Percentiles rank a stretch among this genome's conserved stretches.
Conservation (phyloP, 768 basidiomycete species). For the Sutorius australiensis region DNA sequence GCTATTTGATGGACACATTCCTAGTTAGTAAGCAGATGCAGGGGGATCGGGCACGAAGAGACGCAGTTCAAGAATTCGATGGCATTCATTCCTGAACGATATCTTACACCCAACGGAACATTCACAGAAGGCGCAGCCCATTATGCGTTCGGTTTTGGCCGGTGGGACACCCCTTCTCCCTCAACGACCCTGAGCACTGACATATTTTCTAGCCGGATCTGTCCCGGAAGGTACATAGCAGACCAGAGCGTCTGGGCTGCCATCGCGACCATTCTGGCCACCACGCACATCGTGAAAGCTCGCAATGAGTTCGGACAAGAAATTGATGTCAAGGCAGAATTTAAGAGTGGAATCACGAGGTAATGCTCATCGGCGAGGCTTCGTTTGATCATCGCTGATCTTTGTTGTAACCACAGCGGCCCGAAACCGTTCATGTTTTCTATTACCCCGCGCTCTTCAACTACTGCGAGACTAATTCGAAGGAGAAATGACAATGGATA, state of each 20-base stretch:
- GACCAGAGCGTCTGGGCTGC: constrained; percentile 32
- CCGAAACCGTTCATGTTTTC: constrained; percentile 26
- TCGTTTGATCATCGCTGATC: neutral
- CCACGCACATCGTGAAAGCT: constrained; percentile 25
- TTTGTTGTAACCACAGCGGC: constrained; percentile 4
- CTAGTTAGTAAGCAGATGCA: constrained; percentile 13
- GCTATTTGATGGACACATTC: neutral
- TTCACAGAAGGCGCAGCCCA: constrained; percentile 2
- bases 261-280: constrained; percentile 30
- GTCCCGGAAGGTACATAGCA: constrained; percentile 35
- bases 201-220: constrained; percentile 21
- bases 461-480: constrained; percentile 15
- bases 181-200: neutral
- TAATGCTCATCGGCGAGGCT: neutral
- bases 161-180: constrained; percentile 9
- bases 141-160: constrained; percentile 26
- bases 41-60: constrained; percentile 50
- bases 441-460: constrained; percentile 15
- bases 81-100: constrained; percentile 53
- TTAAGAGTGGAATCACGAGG: constrained; percentile 23
- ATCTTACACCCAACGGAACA: constrained; percentile 31
- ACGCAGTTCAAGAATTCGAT: constrained; percentile 49
- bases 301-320: constrained; percentile 30
- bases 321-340: constrained; percentile 24
- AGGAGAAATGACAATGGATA: neutral